Conservation (phyloP, 768 basidiomycete genomes). For the Xerocomus potaroensis region DNA sequence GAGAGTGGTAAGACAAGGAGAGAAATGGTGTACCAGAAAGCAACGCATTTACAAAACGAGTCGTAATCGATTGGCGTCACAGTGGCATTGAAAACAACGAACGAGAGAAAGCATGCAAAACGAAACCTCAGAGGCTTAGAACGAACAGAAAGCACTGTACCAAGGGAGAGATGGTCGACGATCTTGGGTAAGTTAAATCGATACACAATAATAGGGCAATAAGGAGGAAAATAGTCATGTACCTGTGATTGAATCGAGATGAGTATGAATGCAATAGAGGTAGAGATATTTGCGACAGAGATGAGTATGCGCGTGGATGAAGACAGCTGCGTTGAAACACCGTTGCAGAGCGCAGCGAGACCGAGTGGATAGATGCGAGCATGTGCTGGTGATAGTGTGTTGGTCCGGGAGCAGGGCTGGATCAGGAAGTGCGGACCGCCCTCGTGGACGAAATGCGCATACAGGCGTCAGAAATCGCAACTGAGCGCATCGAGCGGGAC, state of each 20-base stretch:
- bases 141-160: slow-evolving; percentile 17
- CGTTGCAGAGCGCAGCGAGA: slow-evolving; percentile 13
- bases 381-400: slow-evolving; percentile 22
- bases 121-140: slow-evolving; percentile 10
- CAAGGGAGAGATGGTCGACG: slow-evolving; percentile 3
- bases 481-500: not conserved
- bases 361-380: slow-evolving; percentile 24
- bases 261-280: not conserved
- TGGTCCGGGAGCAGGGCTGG: slow-evolving; percentile 8
- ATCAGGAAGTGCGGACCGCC: not conserved
- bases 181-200: slow-evolving; percentile 18
- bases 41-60: slow-evolving; percentile 20
- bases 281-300: slow-evolving; percentile 13
- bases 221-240: slow-evolving; percentile 27
- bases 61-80: not conserved
- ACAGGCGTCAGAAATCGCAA: slow-evolving; percentile 6
- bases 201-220: slow-evolving; percentile 25
- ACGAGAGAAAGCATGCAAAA: slow-evolving; percentile 18
- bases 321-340: slow-evolving; percentile 19
- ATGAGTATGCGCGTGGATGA: slow-evolving; percentile 17
- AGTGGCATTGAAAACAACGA: slow-evolving; percentile 13
- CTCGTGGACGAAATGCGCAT: slow-evolving; percentile 2
- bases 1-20: no score
- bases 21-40: slow-evolving; percentile 12
- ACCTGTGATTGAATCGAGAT: slow-evolving; percentile 9